phyloP scores from a whole-genome alignment of 1,284 basidiomycete species.

The Gymnopus androsaceus region DNA sequence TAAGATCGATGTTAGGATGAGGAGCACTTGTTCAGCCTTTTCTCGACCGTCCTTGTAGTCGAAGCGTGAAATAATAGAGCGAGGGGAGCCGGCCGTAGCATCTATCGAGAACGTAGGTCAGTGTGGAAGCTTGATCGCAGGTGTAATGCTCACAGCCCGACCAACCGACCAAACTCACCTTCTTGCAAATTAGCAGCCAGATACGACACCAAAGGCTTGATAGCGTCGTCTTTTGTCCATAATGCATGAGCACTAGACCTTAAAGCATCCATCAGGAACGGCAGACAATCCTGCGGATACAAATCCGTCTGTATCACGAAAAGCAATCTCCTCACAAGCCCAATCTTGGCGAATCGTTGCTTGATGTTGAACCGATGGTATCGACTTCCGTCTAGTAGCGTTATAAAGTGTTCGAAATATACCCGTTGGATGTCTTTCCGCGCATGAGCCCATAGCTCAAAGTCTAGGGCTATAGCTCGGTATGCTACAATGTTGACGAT shows the following conservation, averaged over 20 bases:
- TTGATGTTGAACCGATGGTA: constrained; percentile 75
- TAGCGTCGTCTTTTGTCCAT: constrained; percentile 70
- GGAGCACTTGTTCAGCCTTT: constrained; percentile 65
- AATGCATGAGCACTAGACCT: constrained; percentile 56
- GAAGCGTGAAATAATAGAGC: constrained; percentile 55
- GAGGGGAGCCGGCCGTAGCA: constrained; percentile 49
- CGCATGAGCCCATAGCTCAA: constrained; percentile 86
- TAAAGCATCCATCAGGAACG: constrained; percentile 62
- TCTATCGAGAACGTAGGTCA: constrained; percentile 1
- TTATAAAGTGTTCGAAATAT: constrained; percentile 81
- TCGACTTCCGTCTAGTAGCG: constrained; percentile 71
- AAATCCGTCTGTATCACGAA: constrained; percentile 80
- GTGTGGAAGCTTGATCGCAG: not conserved
- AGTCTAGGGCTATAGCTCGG: constrained; percentile 82
- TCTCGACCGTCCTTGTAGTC: constrained; percentile 48
- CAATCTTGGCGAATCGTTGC: constrained; percentile 69
- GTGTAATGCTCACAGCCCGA: not conserved
- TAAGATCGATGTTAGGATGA: constrained; percentile 59
- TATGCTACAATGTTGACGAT: constrained; percentile 85
- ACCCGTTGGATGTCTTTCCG: constrained; percentile 69
- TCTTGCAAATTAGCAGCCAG: constrained; percentile 82
- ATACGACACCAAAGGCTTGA: constrained; percentile 86
- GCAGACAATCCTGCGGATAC: constrained; percentile 60
- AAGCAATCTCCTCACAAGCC: constrained; percentile 75
- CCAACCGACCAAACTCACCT: constrained; percentile 43